Conservation (phyloP, 768 basidiomycete genomes). For the Suillus tomentosus region DNA sequence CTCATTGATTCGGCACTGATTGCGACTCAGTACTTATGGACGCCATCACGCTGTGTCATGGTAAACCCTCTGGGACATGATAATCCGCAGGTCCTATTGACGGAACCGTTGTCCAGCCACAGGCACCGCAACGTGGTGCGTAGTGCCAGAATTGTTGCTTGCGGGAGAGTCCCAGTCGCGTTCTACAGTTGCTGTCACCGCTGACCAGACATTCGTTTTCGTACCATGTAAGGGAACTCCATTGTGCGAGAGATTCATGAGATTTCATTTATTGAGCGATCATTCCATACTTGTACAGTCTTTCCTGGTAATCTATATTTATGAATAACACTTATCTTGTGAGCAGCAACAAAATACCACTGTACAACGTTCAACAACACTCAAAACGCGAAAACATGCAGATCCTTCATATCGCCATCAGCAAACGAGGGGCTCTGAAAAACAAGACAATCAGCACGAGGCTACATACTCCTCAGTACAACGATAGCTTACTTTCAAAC, state of each 20-base stretch:
- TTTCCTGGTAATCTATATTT: not conserved
- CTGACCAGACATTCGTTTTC: not conserved
- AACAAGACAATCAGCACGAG: not conserved
- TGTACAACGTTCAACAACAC: not conserved
- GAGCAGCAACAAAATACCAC: not conserved
- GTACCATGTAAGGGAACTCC: not conserved
- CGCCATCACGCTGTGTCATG: no score
- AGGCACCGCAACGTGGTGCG: no score
- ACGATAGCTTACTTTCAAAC: constrained; percentile 38
- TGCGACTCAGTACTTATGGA: no score
- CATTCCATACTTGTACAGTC: not conserved
- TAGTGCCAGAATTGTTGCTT: not conserved
- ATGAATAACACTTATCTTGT: constrained; percentile 3
- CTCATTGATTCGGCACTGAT: no score
- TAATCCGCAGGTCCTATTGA: no score
- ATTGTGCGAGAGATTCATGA: not conserved
- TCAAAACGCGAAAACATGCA: constrained; percentile 38
- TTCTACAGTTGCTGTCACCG: no score
- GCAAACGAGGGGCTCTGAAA: constrained; percentile 29
- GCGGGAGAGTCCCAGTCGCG: not conserved
- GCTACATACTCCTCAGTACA: not conserved
- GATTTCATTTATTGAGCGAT: not conserved
- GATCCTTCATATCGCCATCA: constrained; percentile 34
- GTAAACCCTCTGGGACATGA: no score
- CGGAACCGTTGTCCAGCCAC: no score